Evolutionary conservation across 2,329 filamentous ascomycete genomes (phyloP).

Genomic region (Fusarium burgessii): DNA sequence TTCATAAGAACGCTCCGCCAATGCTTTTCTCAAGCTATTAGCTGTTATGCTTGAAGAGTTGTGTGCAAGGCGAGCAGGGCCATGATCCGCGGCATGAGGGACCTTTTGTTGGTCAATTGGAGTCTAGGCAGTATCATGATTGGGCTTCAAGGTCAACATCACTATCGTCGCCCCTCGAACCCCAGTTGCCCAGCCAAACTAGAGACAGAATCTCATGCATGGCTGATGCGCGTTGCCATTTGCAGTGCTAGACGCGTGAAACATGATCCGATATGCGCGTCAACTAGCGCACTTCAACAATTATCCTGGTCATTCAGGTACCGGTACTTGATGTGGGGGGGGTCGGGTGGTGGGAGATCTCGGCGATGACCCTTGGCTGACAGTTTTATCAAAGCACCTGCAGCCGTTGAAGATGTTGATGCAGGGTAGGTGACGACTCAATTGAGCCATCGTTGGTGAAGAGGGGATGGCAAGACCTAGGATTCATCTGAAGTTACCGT

Average conservation of each 20-base stretch:
- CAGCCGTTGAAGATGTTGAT: slow-evolving; percentile 28
- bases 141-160: slow-evolving; percentile 32
- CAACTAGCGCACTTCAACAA: slow-evolving; percentile 47
- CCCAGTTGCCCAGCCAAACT: slow-evolving; percentile 17
- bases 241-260: slow-evolving; percentile 48
- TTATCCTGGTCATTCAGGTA: slow-evolving; percentile 44
- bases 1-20: slow-evolving; percentile 20
- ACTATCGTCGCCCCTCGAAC: slow-evolving; percentile 30
- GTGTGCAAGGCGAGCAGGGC: slow-evolving; percentile 35
- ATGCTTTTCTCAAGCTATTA: background rate
- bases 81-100: slow-evolving; percentile 25
- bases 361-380: slow-evolving; percentile 32
- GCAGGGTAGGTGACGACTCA: slow-evolving; percentile 26
- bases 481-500: background rate
- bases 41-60: slow-evolving; percentile 15
- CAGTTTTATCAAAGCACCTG: slow-evolving; percentile 36
- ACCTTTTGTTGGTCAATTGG: slow-evolving; percentile 43
- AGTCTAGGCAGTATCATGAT: slow-evolving; percentile 44
- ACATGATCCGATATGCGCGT: slow-evolving; percentile 50
- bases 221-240: slow-evolving; percentile 48
- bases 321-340: slow-evolving; percentile 44
- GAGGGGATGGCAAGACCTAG: background rate
- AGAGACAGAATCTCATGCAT: slow-evolving; percentile 39
- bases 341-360: slow-evolving; percentile 42
- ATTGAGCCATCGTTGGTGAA: background rate